These are phyloP conservation scores for Penicillium manginii DNA, from an alignment of 495 filamentous ascomycete genomes.

Conservation along the genomic window DNA sequence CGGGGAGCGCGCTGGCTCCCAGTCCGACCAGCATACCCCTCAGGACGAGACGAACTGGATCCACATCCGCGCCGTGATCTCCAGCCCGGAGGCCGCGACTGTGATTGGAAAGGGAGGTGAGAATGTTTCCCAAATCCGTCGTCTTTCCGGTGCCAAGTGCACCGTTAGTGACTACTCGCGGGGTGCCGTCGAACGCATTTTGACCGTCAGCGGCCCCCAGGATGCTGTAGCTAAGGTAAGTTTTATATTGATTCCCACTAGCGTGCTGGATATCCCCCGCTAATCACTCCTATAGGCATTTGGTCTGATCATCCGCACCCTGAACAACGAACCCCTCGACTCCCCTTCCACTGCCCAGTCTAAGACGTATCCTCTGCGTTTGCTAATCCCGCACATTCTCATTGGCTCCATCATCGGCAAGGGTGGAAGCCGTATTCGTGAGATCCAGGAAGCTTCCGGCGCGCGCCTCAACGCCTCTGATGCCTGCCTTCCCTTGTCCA, in stretches of 20 bases:
- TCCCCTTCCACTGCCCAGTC: slow-evolving; percentile 86
- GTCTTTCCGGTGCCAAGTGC: slow-evolving; percentile 91
- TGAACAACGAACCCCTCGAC: slow-evolving; percentile 93
- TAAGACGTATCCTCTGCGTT: slow-evolving; percentile 94
- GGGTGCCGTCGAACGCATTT: slow-evolving; percentile 92
- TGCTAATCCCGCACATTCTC: slow-evolving; percentile 93
- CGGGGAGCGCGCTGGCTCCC: slow-evolving; percentile 55
- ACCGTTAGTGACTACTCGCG: slow-evolving; percentile 98
- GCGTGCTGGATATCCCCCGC: neutral
- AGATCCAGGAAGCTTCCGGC: slow-evolving; percentile 97
- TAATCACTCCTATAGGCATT: slow-evolving; percentile 69
- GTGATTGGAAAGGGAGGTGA: slow-evolving; percentile 98
- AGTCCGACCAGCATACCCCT: slow-evolving; percentile 53
- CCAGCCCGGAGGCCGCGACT: slow-evolving; percentile 94
- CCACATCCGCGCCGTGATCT: slow-evolving; percentile 93
- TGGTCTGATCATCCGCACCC: slow-evolving; percentile 93
- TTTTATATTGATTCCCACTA: slow-evolving; percentile 8
- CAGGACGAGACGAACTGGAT: slow-evolving; percentile 96
- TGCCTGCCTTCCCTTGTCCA: slow-evolving; percentile 88
- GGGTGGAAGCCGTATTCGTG: slow-evolving; percentile 89
- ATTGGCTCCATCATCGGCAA: slow-evolving; percentile 99
- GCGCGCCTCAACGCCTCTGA: slow-evolving; percentile 97
- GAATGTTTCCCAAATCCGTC: slow-evolving; percentile 93
- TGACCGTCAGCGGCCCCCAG: slow-evolving; percentile 93
- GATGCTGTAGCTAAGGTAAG: slow-evolving; percentile 96